Conservation (phyloP, 108 stramenopile genomes). For the Skeletonema grethae region DNA sequence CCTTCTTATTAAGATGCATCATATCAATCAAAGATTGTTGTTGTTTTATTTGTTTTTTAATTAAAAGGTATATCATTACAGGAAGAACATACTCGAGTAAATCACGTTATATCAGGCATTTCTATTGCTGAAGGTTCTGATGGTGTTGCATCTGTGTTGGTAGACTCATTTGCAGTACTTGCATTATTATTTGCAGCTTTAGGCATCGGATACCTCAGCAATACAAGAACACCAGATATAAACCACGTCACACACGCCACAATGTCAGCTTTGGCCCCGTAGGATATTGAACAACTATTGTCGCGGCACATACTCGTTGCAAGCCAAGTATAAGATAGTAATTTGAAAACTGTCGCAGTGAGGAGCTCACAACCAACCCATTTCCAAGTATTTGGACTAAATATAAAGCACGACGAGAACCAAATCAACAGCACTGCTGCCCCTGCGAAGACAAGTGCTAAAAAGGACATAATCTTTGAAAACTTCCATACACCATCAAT, state of each 20-base stretch:
- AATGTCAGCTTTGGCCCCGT: conserved; percentile 64
- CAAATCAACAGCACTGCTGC: conserved; percentile 70
- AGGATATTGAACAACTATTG: conserved; percentile 53
- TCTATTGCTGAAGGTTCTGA: not conserved
- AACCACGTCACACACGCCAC: conserved; percentile 54
- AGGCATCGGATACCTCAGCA: conserved; percentile 54
- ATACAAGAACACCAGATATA: conserved; percentile 41
- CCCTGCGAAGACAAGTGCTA: conserved; percentile 69
- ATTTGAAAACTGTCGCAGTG: conserved; percentile 54
- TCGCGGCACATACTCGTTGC: conserved; percentile 53
- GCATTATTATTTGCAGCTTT: not conserved
- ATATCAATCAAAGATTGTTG: too few relatives aligned
- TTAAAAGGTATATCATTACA: too few relatives aligned
- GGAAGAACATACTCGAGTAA: not conserved
- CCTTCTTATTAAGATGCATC: too few relatives aligned
- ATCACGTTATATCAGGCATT: not conserved
- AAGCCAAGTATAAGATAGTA: conserved; percentile 64
- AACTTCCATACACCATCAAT: conserved; percentile 60
- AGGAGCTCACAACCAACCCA: conserved; percentile 69
- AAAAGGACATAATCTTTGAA: conserved; percentile 52
- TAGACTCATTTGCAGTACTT: not conserved
- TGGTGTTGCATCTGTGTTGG: not conserved
- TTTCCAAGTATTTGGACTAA: conserved; percentile 64
- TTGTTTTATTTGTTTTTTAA: not conserved
- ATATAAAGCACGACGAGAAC: conserved; percentile 61